phyloP scores from a whole-genome alignment of 345 rosid genomes.

The Bretschneidera sinensis region DNA sequence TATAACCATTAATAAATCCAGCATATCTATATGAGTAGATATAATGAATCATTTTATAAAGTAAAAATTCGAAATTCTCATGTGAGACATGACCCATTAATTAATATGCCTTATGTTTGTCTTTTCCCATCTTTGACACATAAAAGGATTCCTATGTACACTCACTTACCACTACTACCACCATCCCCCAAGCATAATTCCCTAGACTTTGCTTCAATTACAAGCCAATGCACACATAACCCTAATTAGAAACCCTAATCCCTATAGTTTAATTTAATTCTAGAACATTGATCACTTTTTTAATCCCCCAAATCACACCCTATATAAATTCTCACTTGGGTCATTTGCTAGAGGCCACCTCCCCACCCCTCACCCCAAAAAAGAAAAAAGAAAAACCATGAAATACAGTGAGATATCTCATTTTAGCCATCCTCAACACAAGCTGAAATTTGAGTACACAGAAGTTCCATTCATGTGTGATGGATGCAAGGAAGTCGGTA shows the following conservation, averaged over 20 bases:
- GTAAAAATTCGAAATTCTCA: conserved; percentile 33
- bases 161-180: conserved; percentile 34
- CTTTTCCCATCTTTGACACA: conserved; percentile 11
- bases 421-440: conserved; percentile 76
- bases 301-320: not conserved
- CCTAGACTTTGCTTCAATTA: conserved; percentile 30
- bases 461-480: conserved; percentile 89
- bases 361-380: too few species aligned
- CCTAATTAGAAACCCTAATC: too few species aligned
- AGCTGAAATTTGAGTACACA: conserved; percentile 49
- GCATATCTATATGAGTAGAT: too few species aligned
- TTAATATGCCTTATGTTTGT: conserved; percentile 35
- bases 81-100: conserved; percentile 18
- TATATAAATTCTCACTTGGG: conserved; percentile 7
- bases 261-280: not conserved
- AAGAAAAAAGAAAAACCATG: conserved; percentile 33
- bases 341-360: conserved; percentile 1
- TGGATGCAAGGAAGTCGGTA: conserved; percentile 91
- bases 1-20: too few species aligned
- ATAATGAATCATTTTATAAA: conserved; percentile 20
- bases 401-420: conserved; percentile 67
- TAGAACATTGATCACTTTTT: conserved; percentile 3
- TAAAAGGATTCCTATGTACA: conserved; percentile 20
- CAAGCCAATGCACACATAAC: conserved; percentile 22
- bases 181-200: conserved; percentile 42